Base-by-base conservation (phyloP, 805 yeast genomes). In the Wickerhamiella vanderwaltii region DNA sequence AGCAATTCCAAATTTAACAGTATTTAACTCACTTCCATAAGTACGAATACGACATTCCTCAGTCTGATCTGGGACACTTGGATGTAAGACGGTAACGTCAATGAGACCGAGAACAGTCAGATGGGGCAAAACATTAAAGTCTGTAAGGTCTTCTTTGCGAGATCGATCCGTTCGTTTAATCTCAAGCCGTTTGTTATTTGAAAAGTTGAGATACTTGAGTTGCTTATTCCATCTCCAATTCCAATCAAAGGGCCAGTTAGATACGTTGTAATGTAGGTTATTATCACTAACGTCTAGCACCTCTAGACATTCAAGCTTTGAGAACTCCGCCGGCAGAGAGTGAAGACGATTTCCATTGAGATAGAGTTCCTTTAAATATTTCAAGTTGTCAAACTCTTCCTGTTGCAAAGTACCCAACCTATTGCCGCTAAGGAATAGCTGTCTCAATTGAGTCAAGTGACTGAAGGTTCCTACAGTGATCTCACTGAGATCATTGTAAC, bases 211-310 rank as follows among this genome's bases (percentile, higher is more conserved):
- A 53, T 80, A 86, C 50, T 69, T 75, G 59, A 91, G 66, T 31
- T 75, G 73, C 41, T 71, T 66, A 56, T 91, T 91, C 66, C 77
- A 77, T 52, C 80, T 77, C 98, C 98, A 91, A 61, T 85, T 91
- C 96, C 97, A 91, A 58, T 91, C 98, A 56, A 84, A 88, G 12
- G 91, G 93, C 72, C 86, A 83, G 59, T 91, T 91, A 3, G 91
- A 80, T 43, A 88, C 85, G 53, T 91, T 91, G 60, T 91, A 91
- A 54, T 86, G 82, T 60, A 91, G 66, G 46, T 77, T 79, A 58
- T 91, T 91, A 2, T 93, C 82, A 3, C 96, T 94, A 13, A 84
- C 91, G 62, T 91, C 99, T 28, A 91, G 68, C 7, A 77, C 79
- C 24, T 71, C 72, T 53, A 91, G 63, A 19, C 72, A 69, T 1